Evolutionary conservation across 352 stramenopile species (phyloP), one percentile per base, ranked within the genome.

Genomic region (Peronospora destructor): DNA sequence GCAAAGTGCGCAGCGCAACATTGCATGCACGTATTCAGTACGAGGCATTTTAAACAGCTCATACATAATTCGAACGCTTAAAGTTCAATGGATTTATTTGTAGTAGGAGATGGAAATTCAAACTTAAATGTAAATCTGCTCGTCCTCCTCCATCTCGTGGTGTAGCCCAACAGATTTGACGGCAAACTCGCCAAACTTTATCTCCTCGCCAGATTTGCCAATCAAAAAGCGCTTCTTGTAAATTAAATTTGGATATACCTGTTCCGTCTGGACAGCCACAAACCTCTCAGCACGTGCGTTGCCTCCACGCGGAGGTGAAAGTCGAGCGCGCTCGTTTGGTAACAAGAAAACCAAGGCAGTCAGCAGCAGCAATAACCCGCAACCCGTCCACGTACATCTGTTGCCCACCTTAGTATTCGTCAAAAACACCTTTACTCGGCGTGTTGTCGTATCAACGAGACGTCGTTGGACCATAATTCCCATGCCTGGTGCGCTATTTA

Each of bases 171-270:
- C 74, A 1, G 73, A 70, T 38, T 87, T 73, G 50, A 87, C 73
- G 0, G 57, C 61, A 44, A 85, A 87, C 61, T 87, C 73, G 48
- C 68, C 69, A 43, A 87, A 81, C 53, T 85, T 85, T 40, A 87
- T 73, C 57, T 78, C 63, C 32, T 87, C 73, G 25, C 73, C 73
- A 25, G 72, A 83, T 45, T 85, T 84, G 40, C 71, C 76, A 49
- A 87, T 82, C 19, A 76, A 49, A 35, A 87, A 82, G 45, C 76
- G 76, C 55, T 87, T 87, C 64, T 85, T 87, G 65, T 87, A 84
- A 41, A 87, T 74, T 16, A 87, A 49, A 45, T 87, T 87, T 26
- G 76, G 76, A 38, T 87, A 87, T 45, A 85, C 38, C 36, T 87
- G 71, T 47, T 87, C 76, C 1, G 76, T 87, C 26, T 85, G 76